Evolutionary conservation across 1,139 yeast genomes (phyloP).

Genomic region (Candida neerlandica): DNA sequence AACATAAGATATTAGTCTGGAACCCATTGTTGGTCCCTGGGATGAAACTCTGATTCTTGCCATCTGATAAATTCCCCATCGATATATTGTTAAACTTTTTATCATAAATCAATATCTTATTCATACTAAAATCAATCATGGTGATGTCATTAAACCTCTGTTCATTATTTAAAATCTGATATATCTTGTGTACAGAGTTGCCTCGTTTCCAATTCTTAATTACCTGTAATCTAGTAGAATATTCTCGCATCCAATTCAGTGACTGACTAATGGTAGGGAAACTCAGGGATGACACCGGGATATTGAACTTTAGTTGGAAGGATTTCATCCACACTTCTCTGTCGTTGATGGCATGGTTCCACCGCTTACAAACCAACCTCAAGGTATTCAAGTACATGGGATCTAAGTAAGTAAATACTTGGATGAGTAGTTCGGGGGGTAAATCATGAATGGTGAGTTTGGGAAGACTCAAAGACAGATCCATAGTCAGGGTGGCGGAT

Average conservation of each 20-base stretch:
- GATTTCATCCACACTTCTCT: conserved; percentile 64
- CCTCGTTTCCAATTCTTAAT: conserved; percentile 58
- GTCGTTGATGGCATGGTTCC: conserved; percentile 56
- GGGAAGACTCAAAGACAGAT: background rate
- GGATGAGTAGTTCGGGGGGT: conserved; percentile 61
- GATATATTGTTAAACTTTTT: conserved; percentile 38
- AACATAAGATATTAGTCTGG: conserved; percentile 23
- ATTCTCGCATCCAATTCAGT: conserved; percentile 56
- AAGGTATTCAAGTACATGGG: conserved; percentile 53
- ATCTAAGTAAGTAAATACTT: conserved; percentile 58
- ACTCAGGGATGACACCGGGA: conserved; percentile 51
- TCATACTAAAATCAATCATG: conserved; percentile 37
- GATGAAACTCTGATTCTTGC: conserved; percentile 42
- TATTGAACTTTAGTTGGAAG: conserved; percentile 49
- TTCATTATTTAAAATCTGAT: conserved; percentile 32
- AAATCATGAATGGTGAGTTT: conserved; percentile 34
- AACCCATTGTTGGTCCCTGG: conserved; percentile 32
- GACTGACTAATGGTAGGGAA: conserved; percentile 65
- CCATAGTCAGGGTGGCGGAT: background rate
- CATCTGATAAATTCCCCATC: conserved; percentile 42
- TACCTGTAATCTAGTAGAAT: conserved; percentile 47
- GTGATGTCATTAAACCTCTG: conserved; percentile 31
- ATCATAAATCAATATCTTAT: conserved; percentile 39
- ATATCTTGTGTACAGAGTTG: conserved; percentile 30
- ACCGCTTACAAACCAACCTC: conserved; percentile 55